Evolutionary conservation across 2,329 filamentous ascomycete species (phyloP).

Genomic region (Albifimbria verrucaria): DNA sequence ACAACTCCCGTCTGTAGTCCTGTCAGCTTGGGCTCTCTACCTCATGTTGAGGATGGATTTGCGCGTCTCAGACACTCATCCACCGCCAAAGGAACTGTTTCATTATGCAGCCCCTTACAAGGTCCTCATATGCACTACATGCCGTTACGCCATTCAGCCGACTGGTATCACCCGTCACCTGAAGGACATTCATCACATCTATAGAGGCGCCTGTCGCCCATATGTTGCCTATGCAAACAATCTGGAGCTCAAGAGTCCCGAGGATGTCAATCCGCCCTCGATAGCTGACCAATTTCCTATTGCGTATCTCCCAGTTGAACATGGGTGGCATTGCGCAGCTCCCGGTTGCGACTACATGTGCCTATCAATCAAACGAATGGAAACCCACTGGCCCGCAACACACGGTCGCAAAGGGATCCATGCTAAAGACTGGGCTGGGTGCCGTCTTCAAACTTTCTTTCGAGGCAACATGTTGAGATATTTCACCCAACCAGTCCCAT

Average conservation of each 20-base stretch:
- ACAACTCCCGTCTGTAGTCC: background rate
- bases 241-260: constrained; percentile 1
- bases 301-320: constrained; percentile 4
- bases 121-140: constrained; percentile 9
- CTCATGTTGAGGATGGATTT: background rate
- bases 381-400: constrained; percentile 10
- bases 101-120: constrained; percentile 6
- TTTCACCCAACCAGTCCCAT: constrained; percentile 4
- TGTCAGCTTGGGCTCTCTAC: background rate
- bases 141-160: constrained; percentile 12
- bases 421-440: constrained; percentile 5
- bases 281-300: constrained; percentile 7
- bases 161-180: constrained; percentile 8
- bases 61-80: background rate
- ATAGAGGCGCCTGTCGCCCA: constrained; percentile 4
- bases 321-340: constrained; percentile 6
- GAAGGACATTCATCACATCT: constrained; percentile 14
- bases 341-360: constrained; percentile 8
- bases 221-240: constrained; percentile 7
- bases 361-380: constrained; percentile 13
- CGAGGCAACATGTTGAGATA: constrained; percentile 12
- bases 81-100: constrained; percentile 4
- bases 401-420: constrained; percentile 5
- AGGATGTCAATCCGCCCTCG: background rate
- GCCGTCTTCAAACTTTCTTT: constrained; percentile 12